Conservation (phyloP, 2,329 filamentous ascomycete species). For the Fusarium foetens region DNA sequence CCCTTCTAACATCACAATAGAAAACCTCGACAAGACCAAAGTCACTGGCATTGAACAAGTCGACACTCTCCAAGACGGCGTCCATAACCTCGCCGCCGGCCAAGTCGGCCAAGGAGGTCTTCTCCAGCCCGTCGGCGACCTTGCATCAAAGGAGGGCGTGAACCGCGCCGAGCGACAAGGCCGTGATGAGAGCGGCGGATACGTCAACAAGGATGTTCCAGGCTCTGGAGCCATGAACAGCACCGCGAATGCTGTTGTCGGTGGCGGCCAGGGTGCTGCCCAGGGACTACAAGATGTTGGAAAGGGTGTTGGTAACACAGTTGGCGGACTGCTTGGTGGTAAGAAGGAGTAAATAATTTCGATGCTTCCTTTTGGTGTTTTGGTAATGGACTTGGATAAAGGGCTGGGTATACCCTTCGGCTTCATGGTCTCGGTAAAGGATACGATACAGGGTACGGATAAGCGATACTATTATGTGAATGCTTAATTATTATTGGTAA, state of each 20-base stretch:
- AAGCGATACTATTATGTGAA: background rate
- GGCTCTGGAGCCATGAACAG: constrained; percentile 43
- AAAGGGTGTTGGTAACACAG: constrained; percentile 28
- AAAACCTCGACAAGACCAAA: constrained; percentile 75
- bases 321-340: constrained; percentile 51
- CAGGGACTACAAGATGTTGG: constrained; percentile 45
- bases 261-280: constrained; percentile 48
- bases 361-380: constrained; percentile 7
- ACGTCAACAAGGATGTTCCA: constrained; percentile 51
- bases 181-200: constrained; percentile 68
- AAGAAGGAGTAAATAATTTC: constrained; percentile 39
- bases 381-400: background rate
- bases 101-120: constrained; percentile 76
- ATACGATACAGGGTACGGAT: background rate
- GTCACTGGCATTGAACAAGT: constrained; percentile 74
- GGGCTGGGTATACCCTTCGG: background rate
- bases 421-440: background rate
- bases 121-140: constrained; percentile 70
- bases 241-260: constrained; percentile 42
- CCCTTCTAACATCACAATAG: constrained; percentile 68
- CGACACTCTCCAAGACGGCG: constrained; percentile 74
- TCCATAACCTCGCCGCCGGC: constrained; percentile 69
- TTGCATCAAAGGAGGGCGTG: constrained; percentile 70
- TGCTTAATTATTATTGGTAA: constrained; percentile 4
- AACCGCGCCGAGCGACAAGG: constrained; percentile 73